phyloP scores from a whole-genome alignment of 2,329 filamentous ascomycete species.

The Cladosporium velox region DNA sequence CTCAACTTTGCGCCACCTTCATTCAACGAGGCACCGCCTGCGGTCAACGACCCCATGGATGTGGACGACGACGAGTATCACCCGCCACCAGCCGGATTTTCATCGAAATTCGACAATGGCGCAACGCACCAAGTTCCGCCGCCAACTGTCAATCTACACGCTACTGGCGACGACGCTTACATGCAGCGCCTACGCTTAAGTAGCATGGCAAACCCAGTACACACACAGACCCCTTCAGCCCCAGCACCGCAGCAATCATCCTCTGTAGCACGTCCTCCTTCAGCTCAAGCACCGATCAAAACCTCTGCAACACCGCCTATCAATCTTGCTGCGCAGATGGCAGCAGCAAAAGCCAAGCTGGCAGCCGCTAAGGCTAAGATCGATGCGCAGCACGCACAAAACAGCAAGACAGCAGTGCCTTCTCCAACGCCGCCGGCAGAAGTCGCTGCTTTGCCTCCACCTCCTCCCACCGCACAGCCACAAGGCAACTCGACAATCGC shows the following conservation, averaged over 20 bases:
- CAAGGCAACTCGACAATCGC: conserved; percentile 64
- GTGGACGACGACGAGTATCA: conserved; percentile 28
- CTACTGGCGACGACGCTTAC: conserved; percentile 71
- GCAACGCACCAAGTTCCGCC: conserved; percentile 49
- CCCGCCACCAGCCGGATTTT: conserved; percentile 29
- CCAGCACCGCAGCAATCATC: conserved; percentile 36
- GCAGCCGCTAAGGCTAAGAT: conserved; percentile 32
- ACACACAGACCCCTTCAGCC: conserved; percentile 19
- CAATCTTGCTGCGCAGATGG: conserved; percentile 24
- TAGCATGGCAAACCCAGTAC: conserved; percentile 13
- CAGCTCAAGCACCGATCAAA: conserved; percentile 13
- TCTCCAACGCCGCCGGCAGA: conserved; percentile 19
- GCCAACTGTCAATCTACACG: conserved; percentile 50
- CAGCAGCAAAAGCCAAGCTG: conserved; percentile 29
- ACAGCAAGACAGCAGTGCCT: conserved; percentile 12
- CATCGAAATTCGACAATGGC: conserved; percentile 55
- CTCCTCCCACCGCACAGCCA: conserved; percentile 25
- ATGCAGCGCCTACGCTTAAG: conserved; percentile 63
- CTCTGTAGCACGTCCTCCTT: conserved; percentile 29
- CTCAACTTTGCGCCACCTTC: conserved; percentile 54
- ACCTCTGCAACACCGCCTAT: background rate
- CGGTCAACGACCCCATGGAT: conserved; percentile 12
- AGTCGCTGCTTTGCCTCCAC: conserved; percentile 22
- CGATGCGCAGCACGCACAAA: conserved; percentile 20
- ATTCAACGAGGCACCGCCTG: conserved; percentile 24